Base-by-base conservation (phyloP, 495 filamentous ascomycete genomes). In the Halenospora varia region DNA sequence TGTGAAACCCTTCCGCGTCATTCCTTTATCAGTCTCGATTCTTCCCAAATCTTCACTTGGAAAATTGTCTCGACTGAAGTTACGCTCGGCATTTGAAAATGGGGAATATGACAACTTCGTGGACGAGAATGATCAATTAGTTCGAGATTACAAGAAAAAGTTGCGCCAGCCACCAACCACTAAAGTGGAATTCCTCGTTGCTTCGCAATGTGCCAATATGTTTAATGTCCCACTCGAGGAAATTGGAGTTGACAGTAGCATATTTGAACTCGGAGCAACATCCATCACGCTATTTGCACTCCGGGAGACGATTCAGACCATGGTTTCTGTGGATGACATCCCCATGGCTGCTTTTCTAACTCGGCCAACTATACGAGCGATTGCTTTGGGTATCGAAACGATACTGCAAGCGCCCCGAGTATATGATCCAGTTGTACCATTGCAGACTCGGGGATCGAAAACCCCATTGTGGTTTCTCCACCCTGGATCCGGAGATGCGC, bases 381-480 rank as follows among this genome's bases (percentile, higher is more conserved):
- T n/a, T n/a, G n/a, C n/a, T n/a, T n/a, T n/a, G n/a, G n/a, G n/a
- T n/a, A n/a, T n/a, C n/a, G n/a, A n/a, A n/a, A n/a, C n/a, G n/a
- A 41, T 11, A 1, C 4, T 6, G 29, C 29, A 4, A 35, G 13
- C 29, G 13, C 29, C 17, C 23, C 39, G 47, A 49, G 65, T 65
- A 17, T 82, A 82, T 58, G 69, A 78, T 54, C 73, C 79, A 0
- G 62, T 82, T 29, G 73, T 81, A 0, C 61, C 57, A 0, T 67
- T 82, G 2, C 74, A 69, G 19, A 17, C 65, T 2, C 22, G 63
- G 15, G 77, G 78, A 1, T 57, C 10, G 44, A 76, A 78, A 56
- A 73, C 70, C 0, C 79, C 82, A 0, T 73, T 85, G 2, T 85
- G 75, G 73, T 73, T 82, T 2, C 58, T 85, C 1, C 82, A 85